These are phyloP conservation scores for Nyctanthes arbortristis DNA, from an alignment of 257 asterid species.

Conservation along the genomic window DNA sequence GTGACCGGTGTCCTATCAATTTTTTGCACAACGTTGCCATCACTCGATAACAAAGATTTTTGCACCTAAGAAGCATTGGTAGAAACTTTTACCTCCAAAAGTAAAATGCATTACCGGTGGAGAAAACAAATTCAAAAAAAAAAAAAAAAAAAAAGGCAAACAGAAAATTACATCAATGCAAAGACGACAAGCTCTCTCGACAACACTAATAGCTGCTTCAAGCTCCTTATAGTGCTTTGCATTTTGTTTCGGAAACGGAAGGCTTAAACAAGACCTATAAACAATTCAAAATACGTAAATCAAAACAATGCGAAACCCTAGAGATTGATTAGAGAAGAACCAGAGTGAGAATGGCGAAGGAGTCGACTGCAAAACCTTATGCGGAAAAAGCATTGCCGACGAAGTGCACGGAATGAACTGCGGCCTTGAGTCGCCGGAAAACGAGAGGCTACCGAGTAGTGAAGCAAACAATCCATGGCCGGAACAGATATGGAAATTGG, in stretches of 20 bases:
- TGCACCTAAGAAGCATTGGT: constrained; percentile 59
- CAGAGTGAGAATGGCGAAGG: not conserved
- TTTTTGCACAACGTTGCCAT: constrained; percentile 65
- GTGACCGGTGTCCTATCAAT: constrained; percentile 89
- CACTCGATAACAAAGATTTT: constrained; percentile 59
- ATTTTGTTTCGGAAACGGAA: constrained; percentile 63
- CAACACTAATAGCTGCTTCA: constrained; percentile 75
- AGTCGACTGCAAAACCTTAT: constrained; percentile 43
- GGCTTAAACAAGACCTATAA: constrained; percentile 57
- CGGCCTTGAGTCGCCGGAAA: constrained; percentile 35
- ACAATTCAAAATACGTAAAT: not conserved
- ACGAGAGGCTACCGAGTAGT: constrained; percentile 49
- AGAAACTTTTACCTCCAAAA: not conserved
- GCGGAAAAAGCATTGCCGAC: constrained; percentile 46
- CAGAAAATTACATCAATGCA: constrained; percentile 69
- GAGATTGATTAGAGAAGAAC: constrained; percentile 13
- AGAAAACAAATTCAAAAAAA: not conserved
- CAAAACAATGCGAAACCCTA: constrained; percentile 25
- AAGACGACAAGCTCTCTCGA: constrained; percentile 85
- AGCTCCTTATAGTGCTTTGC: constrained; percentile 70
- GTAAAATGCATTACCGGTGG: not conserved
- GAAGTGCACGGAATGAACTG: constrained; percentile 36
- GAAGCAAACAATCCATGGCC: constrained; percentile 76
- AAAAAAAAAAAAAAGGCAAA: not conserved
- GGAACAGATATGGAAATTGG: constrained; percentile 18